phyloP scores from a whole-genome alignment of 306 rosid genomes.

The Hippophae tibetana region DNA sequence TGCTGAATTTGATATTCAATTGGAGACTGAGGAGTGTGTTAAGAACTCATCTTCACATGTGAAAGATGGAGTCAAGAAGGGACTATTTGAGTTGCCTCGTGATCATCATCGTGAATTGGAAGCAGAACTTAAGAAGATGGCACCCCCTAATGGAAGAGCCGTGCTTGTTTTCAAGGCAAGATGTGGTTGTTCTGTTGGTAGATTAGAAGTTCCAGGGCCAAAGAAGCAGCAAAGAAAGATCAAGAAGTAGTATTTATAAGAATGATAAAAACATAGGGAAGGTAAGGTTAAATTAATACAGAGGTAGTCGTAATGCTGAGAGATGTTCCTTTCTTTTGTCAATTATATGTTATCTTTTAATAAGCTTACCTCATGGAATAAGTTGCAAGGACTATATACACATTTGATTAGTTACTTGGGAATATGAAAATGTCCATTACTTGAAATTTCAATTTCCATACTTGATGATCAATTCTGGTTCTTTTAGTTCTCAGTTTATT shows the following conservation, averaged over 20 bases:
- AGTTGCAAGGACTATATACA: slow-evolving; percentile 44
- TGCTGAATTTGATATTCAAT: slow-evolving; percentile 87
- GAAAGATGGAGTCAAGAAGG: slow-evolving; percentile 53
- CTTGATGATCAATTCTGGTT: slow-evolving; percentile 3
- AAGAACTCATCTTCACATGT: slow-evolving; percentile 46
- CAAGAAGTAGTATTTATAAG: slow-evolving; percentile 55
- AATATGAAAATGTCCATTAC: slow-evolving; percentile 34
- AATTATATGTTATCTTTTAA: slow-evolving; percentile 45
- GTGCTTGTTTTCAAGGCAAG: slow-evolving; percentile 70
- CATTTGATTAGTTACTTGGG: slow-evolving; percentile 41
- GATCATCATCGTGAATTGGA: slow-evolving; percentile 88
- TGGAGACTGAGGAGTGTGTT: slow-evolving; percentile 93
- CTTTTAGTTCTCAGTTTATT: background rate
- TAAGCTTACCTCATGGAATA: slow-evolving; percentile 58
- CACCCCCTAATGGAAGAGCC: slow-evolving; percentile 86
- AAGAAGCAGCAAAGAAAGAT: slow-evolving; percentile 57
- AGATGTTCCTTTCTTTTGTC: slow-evolving; percentile 31
- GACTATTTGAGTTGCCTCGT: slow-evolving; percentile 71
- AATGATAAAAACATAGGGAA: slow-evolving; percentile 28
- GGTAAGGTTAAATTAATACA: slow-evolving; percentile 18
- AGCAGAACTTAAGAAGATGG: slow-evolving; percentile 95
- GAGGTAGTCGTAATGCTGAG: slow-evolving; percentile 35
- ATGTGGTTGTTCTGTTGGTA: slow-evolving; percentile 96
- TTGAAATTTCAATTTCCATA: slow-evolving; percentile 19
- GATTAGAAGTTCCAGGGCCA: slow-evolving; percentile 89